These are phyloP conservation scores for Bisporella sp. DNA, from an alignment of 2,329 filamentous ascomycete genomes.

Conservation along the genomic window DNA sequence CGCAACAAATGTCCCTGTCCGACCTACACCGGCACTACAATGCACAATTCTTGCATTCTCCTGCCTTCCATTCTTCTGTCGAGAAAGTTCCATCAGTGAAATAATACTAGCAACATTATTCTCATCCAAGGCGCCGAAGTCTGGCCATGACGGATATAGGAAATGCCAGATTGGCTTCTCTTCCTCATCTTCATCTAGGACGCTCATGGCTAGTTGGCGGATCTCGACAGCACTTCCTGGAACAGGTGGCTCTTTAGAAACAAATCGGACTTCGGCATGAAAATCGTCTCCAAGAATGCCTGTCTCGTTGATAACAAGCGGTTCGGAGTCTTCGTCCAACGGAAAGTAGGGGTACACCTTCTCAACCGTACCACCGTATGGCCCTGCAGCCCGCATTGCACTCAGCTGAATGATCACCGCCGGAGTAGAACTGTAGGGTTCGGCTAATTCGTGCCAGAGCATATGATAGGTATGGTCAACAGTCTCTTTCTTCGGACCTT, in stretches of 20 bases:
- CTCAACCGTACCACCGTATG: conserved; percentile 45
- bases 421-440: conserved; percentile 45
- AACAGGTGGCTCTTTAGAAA: conserved; percentile 36
- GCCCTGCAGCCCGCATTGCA: conserved; percentile 56
- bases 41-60: conserved; percentile 74
- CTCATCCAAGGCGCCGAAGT: conserved; percentile 74
- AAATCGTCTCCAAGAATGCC: conserved; percentile 62
- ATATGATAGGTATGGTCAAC: conserved; percentile 90
- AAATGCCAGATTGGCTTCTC: conserved; percentile 73
- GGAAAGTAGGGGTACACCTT: conserved; percentile 93
- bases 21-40: conserved; percentile 87
- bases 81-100: conserved; percentile 61
- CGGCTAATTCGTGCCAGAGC: conserved; percentile 65
- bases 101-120: conserved; percentile 63
- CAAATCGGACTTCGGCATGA: conserved; percentile 59
- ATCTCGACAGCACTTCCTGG: conserved; percentile 63
- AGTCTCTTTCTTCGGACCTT: conserved; percentile 75
- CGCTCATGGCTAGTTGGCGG: conserved; percentile 59
- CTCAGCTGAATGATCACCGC: conserved; percentile 94
- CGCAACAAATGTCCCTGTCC: conserved; percentile 92
- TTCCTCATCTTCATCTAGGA: conserved; percentile 31
- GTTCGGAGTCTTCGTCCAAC: conserved; percentile 41
- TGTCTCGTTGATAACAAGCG: conserved; percentile 51
- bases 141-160: conserved; percentile 82
- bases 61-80: conserved; percentile 45